These are phyloP conservation scores for Hypoxylon sp. DNA, from an alignment of 2,329 filamentous ascomycete genomes.

Conservation along the genomic window DNA sequence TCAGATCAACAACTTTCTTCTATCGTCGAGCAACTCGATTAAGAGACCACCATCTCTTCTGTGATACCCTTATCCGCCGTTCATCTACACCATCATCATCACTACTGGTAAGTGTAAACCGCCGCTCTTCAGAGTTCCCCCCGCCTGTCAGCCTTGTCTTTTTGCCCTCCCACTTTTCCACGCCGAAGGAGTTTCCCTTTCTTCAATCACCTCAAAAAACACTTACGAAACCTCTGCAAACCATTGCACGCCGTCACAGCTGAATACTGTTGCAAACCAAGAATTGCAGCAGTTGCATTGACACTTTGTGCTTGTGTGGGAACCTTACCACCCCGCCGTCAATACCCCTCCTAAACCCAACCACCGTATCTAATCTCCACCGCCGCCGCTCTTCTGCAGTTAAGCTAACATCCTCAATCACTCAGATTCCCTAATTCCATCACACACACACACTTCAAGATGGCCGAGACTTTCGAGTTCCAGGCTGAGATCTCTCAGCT, in stretches of 20 bases:
- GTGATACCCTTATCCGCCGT: conserved; percentile 43
- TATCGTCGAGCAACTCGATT: conserved; percentile 19
- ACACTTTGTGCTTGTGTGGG: conserved; percentile 1
- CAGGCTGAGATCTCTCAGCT: conserved; percentile 99
- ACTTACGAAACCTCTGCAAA: not conserved
- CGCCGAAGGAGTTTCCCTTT: conserved; percentile 1
- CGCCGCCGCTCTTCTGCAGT: conserved; percentile 4
- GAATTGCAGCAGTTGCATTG: conserved; percentile 2
- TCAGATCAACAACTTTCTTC: conserved; percentile 30
- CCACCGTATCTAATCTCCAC: not conserved
- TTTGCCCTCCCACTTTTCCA: conserved; percentile 8
- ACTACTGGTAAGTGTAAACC: conserved; percentile 37
- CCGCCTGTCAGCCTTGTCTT: conserved; percentile 40
- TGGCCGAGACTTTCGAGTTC: conserved; percentile 99
- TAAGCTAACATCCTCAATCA: conserved; percentile 31
- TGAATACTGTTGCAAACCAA: not conserved
- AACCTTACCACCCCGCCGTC: conserved; percentile 41
- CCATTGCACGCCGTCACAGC: not conserved
- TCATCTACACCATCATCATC: conserved; percentile 10
- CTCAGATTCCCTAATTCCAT: conserved; percentile 32
- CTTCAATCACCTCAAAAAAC: not conserved
- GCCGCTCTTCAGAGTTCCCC: conserved; percentile 3
- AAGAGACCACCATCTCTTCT: conserved; percentile 18
- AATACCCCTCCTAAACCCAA: conserved; percentile 28
- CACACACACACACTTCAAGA: conserved; percentile 64